phyloP scores from a whole-genome alignment of 2,329 filamentous ascomycete species.

The Paracorniculantispora psalliotae region DNA sequence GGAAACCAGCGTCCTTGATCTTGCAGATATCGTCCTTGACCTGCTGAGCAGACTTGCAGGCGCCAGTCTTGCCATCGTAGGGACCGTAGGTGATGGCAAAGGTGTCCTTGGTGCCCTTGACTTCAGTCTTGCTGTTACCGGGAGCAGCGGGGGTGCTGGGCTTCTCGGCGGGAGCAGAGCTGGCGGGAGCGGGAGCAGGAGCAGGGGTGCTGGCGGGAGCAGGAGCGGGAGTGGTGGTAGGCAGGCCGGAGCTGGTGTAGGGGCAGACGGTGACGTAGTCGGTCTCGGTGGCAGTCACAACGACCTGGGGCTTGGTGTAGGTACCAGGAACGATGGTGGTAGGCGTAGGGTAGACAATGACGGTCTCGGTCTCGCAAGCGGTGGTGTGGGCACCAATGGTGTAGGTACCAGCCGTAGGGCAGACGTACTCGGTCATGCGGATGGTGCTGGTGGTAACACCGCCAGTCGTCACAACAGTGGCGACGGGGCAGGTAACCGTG shows the following conservation, averaged over 20 bases:
- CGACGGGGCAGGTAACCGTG: slow-evolving; percentile 65
- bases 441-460: slow-evolving; percentile 61
- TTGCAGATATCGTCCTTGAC: slow-evolving; percentile 56
- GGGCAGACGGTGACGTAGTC: slow-evolving; percentile 68
- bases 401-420: slow-evolving; percentile 70
- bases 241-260: slow-evolving; percentile 44
- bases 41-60: slow-evolving; percentile 59
- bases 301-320: slow-evolving; percentile 64
- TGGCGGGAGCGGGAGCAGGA: slow-evolving; percentile 35
- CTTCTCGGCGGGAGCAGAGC: slow-evolving; percentile 21
- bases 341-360: slow-evolving; percentile 61
- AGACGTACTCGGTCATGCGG: slow-evolving; percentile 65
- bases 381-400: slow-evolving; percentile 67
- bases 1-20: slow-evolving; percentile 64
- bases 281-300: slow-evolving; percentile 65
- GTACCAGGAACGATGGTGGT: slow-evolving; percentile 63
- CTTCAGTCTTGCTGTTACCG: background rate
- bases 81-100: slow-evolving; percentile 80
- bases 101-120: slow-evolving; percentile 45
- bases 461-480: slow-evolving; percentile 55
- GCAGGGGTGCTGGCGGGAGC: slow-evolving; percentile 46
- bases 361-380: slow-evolving; percentile 47
- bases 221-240: slow-evolving; percentile 25
- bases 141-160: slow-evolving; percentile 19
- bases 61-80: slow-evolving; percentile 51